A percentile compares a stretch with the other conserved stretches of the same genome.
Conservation (phyloP, 148 eudicot species). For the Chenopodium berlandieri region DNA sequence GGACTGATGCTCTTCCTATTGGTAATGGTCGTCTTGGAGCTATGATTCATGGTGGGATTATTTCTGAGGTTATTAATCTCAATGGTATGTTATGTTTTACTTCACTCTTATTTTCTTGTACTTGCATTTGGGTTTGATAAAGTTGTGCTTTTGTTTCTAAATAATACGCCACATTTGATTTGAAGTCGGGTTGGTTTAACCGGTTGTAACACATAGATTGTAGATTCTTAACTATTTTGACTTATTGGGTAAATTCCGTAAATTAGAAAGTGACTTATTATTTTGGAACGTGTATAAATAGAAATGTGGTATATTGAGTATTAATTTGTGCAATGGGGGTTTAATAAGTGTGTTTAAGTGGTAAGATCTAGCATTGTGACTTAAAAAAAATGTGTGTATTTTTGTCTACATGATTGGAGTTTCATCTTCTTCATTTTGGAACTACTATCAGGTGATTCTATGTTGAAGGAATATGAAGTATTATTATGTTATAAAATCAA, state of each 20-base stretch:
- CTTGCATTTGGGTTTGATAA: no score
- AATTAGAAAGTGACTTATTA: no score
- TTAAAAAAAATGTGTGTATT: no score
- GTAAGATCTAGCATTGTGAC: no score
- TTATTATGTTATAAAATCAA: no score
- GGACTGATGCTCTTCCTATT: conserved; percentile 92
- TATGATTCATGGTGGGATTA: conserved; percentile 74
- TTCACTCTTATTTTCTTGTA: no score
- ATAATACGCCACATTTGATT: background rate
- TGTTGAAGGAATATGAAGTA: background rate
- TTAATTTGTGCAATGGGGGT: no score
- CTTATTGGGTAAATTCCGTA: no score
- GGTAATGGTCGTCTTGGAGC: conserved; percentile 87
- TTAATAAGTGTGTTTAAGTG: background rate
- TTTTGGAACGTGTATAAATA: no score
- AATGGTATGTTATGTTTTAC: conserved; percentile 45
- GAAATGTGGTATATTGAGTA: no score
- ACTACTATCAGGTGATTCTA: background rate
- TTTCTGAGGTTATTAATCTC: conserved; percentile 59
- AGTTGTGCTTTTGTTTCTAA: no score
- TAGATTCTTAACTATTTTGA: no score
- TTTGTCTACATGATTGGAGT: background rate
- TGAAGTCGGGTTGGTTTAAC: background rate
- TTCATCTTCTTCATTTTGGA: background rate
- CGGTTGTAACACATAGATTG: background rate